Percentiles rank a stretch among this genome's conserved stretches.
Evolutionary conservation across 2,329 filamentous ascomycete species (phyloP).

Genomic region (Phialophora verrucosa): DNA sequence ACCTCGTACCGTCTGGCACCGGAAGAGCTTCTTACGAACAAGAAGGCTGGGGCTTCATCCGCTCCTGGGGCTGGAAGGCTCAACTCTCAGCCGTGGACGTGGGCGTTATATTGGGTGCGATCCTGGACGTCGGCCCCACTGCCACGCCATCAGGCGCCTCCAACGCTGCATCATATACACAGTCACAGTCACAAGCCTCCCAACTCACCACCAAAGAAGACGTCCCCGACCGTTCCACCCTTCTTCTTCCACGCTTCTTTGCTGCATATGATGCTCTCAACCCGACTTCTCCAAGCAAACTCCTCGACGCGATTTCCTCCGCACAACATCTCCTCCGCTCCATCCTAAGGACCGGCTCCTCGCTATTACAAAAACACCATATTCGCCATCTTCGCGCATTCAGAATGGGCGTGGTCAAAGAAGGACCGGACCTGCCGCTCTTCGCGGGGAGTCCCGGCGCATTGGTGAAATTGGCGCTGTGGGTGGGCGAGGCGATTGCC

Average conservation of each 20-base stretch:
- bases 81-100: conserved; percentile 93
- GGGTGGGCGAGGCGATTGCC: conserved; percentile 89
- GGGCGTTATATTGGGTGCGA: conserved; percentile 86
- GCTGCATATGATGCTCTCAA: conserved; percentile 64
- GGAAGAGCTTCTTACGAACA: conserved; percentile 73
- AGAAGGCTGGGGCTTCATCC: conserved; percentile 95
- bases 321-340: conserved; percentile 90
- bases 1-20: conserved; percentile 81
- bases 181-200: conserved; percentile 21
- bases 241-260: conserved; percentile 58
- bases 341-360: conserved; percentile 90
- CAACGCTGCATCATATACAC: conserved; percentile 12
- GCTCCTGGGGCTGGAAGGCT: conserved; percentile 97
- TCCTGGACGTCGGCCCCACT: conserved; percentile 79
- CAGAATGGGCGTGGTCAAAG: conserved; percentile 93
- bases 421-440: conserved; percentile 86
- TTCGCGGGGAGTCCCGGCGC: conserved; percentile 88
- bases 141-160: background rate
- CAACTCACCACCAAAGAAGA: conserved; percentile 16
- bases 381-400: conserved; percentile 92
- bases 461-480: conserved; percentile 88
- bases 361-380: conserved; percentile 88
- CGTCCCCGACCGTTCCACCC: conserved; percentile 35
- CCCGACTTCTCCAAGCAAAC: conserved; percentile 53
- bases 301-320: conserved; percentile 77